These are phyloP conservation scores for Domatiomyces catenatus DNA, from an alignment of 2,329 filamentous ascomycete genomes.

Conservation along the genomic window DNA sequence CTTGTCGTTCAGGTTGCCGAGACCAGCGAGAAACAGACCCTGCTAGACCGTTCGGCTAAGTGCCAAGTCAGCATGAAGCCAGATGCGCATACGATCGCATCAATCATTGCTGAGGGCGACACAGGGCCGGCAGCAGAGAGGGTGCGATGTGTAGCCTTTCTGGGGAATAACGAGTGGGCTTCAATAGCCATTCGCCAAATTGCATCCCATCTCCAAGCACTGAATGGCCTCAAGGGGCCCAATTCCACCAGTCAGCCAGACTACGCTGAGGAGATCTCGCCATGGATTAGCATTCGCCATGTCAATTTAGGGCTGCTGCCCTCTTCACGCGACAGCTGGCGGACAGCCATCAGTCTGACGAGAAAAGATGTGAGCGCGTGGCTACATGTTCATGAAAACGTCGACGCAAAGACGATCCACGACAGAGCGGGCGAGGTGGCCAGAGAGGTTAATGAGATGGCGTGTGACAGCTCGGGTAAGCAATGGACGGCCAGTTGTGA, in stretches of 20 bases:
- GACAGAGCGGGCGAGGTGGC: constrained; percentile 25
- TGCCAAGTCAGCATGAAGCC: not conserved
- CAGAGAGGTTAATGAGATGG: constrained; percentile 24
- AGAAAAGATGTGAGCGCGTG: constrained; percentile 30
- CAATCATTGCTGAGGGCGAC: not conserved
- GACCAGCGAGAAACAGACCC: constrained; percentile 16
- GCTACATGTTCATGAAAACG: constrained; percentile 48
- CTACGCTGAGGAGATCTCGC: constrained; percentile 12
- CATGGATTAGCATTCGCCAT: constrained; percentile 33
- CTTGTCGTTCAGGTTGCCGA: constrained; percentile 35
- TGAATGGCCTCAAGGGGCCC: not conserved
- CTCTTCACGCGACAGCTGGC: constrained; percentile 35
- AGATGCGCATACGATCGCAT: not conserved
- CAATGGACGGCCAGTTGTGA: not conserved
- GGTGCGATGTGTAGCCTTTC: constrained; percentile 49
- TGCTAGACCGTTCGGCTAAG: not conserved
- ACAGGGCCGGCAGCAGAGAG: constrained; percentile 15
- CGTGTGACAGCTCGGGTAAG: constrained; percentile 4
- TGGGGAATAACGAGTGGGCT: constrained; percentile 51
- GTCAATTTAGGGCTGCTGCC: constrained; percentile 46
- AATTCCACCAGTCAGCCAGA: not conserved
- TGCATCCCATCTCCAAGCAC: constrained; percentile 3
- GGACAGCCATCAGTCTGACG: constrained; percentile 27
- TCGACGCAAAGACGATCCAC: constrained; percentile 32
- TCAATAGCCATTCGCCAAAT: constrained; percentile 25